Evolutionary conservation across 2,329 filamentous ascomycete species (phyloP).

Genomic region (Scedosporium aurantiacum): DNA sequence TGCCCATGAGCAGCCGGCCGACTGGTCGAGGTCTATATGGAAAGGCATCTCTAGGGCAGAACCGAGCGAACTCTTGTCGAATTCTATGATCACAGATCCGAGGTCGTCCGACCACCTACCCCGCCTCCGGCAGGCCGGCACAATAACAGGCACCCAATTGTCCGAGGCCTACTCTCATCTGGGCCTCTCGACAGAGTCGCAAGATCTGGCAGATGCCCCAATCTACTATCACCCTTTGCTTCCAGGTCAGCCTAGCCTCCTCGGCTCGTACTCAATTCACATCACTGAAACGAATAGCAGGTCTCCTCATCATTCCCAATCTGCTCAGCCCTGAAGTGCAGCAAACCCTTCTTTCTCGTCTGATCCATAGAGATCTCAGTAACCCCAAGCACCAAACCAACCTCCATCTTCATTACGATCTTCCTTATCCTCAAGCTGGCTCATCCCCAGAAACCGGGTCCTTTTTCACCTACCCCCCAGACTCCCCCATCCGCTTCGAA

Average conservation of each 20-base stretch:
- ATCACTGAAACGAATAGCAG: conserved; percentile 29
- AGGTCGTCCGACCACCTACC: conserved; percentile 24
- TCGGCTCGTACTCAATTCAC: neutral
- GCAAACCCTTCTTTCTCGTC: conserved; percentile 53
- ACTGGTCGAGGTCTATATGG: conserved; percentile 58
- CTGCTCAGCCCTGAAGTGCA: conserved; percentile 64
- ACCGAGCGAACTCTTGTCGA: conserved; percentile 34
- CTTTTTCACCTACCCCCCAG: conserved; percentile 42
- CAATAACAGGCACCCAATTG: conserved; percentile 31
- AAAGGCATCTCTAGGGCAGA: conserved; percentile 61
- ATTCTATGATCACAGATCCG: conserved; percentile 43
- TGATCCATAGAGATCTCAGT: conserved; percentile 68
- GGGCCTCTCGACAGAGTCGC: conserved; percentile 20
- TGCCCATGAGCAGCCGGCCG: conserved; percentile 68
- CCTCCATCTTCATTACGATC: conserved; percentile 69
- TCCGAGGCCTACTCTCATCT: conserved; percentile 32
- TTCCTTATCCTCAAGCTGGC: conserved; percentile 42
- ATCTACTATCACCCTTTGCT: conserved; percentile 56
- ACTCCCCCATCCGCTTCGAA: conserved; percentile 41
- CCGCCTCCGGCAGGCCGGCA: conserved; percentile 33
- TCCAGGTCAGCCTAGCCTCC: conserved; percentile 44
- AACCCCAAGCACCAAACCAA: conserved; percentile 73
- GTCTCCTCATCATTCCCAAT: conserved; percentile 66
- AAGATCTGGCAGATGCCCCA: conserved; percentile 26
- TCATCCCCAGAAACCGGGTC: conserved; percentile 22